Evolutionary conservation across 1,284 basidiomycete genomes (phyloP), one percentile per base, ranked within the genome.

Genomic region (Sphaerobolus stellatus): DNA sequence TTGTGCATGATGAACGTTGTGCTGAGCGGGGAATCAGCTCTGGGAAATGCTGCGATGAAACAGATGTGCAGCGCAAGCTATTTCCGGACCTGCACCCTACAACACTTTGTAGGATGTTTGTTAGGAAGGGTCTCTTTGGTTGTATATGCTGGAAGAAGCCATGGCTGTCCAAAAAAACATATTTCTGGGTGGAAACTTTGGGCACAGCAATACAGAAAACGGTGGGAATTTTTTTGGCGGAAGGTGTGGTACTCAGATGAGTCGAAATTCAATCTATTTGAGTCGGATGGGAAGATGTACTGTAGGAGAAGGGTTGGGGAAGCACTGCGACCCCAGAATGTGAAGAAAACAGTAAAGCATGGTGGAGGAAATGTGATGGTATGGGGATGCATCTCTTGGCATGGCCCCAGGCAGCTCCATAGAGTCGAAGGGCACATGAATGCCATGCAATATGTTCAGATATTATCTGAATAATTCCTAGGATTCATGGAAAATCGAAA

Each of bases 351-450:
- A 7, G 28, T 58, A 40, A 71, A 72, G 61, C 62, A 63, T 66
- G 66, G 70, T 31, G 65, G 68, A 38, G 67, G 68, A 53, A 63
- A 56, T 56, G 48, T 71, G 29, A 71, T 70, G 68, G 59, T 72
- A 16, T 73, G 68, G 68, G 69, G 69, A 8, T 71, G 68, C 56
- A 66, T 72, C 49, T 52, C 54, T 9, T 65, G 58, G 58, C 29
- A 66, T 29, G 69, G 67, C 16, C 50, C 62, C 6, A 67, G 71
- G 25, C 52, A 59, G 49, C 44, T 60, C 20, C 34, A 27, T 52
- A 55, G 53, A 45, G 57, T 66, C 34, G 48, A 61, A 31, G 67
- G 66, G 20, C 63, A 53, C 47, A 71, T 75, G 66, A 60, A 71
- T 67, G 62, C 58, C 9, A 48, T 63, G 13, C 60, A 60, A 24